A percentile compares a stretch with the other conserved stretches of the same genome.
phyloP scores from a whole-genome alignment of 805 yeast species.

The Debaryomyces maramus region DNA sequence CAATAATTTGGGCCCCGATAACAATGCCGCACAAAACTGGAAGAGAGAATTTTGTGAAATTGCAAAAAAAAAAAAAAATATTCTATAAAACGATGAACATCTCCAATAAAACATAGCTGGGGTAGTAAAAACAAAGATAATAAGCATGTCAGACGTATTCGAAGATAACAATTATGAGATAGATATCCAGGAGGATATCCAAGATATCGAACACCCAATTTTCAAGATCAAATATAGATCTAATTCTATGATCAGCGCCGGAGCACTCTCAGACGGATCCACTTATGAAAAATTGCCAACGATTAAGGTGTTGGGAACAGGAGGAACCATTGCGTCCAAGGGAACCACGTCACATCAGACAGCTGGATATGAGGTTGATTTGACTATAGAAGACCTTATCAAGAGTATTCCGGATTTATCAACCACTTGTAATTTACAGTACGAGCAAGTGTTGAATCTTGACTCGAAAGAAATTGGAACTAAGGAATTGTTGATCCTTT shows the following conservation, averaged over 20 bases:
- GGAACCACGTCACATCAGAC: conserved; percentile 40
- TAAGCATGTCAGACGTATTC: too few relatives aligned
- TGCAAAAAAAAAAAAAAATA: too few relatives aligned
- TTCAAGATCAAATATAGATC: conserved; percentile 37
- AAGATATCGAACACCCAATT: conserved; percentile 30
- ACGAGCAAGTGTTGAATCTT: conserved; percentile 61
- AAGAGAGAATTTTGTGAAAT: too few relatives aligned
- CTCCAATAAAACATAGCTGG: too few relatives aligned
- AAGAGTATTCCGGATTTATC: conserved; percentile 57
- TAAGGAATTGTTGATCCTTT: conserved; percentile 44
- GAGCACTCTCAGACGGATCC: conserved; percentile 14
- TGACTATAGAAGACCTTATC: conserved; percentile 49
- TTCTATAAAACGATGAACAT: too few relatives aligned
- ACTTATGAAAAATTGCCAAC: conserved; percentile 25
- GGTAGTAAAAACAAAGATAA: too few relatives aligned
- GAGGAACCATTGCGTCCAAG: conserved; percentile 48
- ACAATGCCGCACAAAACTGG: too few relatives aligned
- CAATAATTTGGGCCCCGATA: too few relatives aligned
- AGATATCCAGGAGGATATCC: conserved; percentile 21
- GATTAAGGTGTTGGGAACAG: conserved; percentile 45
- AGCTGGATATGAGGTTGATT: conserved; percentile 45
- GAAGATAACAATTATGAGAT: conserved; percentile 12
- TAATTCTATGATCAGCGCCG: conserved; percentile 25
- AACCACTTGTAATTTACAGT: conserved; percentile 53
- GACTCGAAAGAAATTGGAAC: conserved; percentile 61